phyloP scores from a whole-genome alignment of 2,329 filamentous ascomycete species.

The Colletotrichum cordylinicola region DNA sequence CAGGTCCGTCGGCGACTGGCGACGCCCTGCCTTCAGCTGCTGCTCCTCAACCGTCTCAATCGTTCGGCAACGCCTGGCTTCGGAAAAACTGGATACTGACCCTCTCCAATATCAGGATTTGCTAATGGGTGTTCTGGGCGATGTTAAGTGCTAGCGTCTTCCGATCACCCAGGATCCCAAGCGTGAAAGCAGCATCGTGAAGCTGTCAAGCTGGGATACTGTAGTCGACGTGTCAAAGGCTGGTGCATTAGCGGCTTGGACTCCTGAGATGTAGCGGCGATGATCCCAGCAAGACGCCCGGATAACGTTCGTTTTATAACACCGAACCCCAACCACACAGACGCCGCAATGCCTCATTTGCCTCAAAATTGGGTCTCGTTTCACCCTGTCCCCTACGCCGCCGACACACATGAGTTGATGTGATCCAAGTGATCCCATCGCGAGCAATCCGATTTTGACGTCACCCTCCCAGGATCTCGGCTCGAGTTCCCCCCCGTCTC shows the following conservation, averaged over 20 bases:
- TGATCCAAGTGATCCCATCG: neutral
- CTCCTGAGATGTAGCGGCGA: constrained; percentile 1
- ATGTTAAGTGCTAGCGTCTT: neutral
- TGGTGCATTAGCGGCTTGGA: constrained; percentile 6
- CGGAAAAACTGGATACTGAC: neutral
- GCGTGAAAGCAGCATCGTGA: neutral
- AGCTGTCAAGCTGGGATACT: constrained; percentile 14
- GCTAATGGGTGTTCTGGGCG: neutral
- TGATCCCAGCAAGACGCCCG: neutral
- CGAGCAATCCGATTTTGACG: constrained; percentile 7
- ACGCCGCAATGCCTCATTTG: constrained; percentile 20
- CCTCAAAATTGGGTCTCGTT: constrained; percentile 16
- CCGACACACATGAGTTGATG: neutral
- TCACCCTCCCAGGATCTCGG: constrained; percentile 15
- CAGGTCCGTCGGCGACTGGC: neutral
- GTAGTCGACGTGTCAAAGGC: constrained; percentile 17
- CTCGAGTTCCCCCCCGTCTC: neutral
- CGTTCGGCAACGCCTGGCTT: neutral
- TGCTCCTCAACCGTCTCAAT: neutral
- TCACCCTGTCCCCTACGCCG: neutral
- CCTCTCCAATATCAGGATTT: neutral
- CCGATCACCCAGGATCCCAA: constrained; percentile 13
- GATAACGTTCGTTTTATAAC: constrained; percentile 11
- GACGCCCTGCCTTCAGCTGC: neutral
- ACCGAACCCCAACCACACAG: constrained; percentile 15